Evolutionary conservation across 768 basidiomycete species (phyloP).

Genomic region (Royoungia palumana): DNA sequence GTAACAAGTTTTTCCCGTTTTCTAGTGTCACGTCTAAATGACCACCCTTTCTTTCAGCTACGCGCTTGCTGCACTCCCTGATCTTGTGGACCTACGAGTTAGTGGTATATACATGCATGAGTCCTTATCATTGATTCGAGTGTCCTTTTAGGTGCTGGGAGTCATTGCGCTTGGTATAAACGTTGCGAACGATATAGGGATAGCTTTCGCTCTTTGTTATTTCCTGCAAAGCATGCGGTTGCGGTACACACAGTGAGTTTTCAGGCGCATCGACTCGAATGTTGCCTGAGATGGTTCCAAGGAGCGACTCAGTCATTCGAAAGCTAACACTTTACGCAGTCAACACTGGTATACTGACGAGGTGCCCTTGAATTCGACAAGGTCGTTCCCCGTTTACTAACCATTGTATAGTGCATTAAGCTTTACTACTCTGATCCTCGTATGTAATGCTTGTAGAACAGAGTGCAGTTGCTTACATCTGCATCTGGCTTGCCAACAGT

Average conservation of each 20-base stretch:
- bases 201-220: constrained; percentile 49
- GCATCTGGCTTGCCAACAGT: constrained; percentile 36
- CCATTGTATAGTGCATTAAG: constrained; percentile 27
- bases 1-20: constrained; percentile 28
- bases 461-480: neutral
- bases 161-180: constrained; percentile 48
- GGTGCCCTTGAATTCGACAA: constrained; percentile 31
- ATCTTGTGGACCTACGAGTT: constrained; percentile 47
- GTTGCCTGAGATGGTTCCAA: constrained; percentile 16
- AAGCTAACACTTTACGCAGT: constrained; percentile 56
- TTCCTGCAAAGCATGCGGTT: constrained; percentile 55
- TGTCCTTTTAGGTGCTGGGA: constrained; percentile 40
- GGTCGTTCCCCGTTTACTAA: neutral
- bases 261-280: neutral
- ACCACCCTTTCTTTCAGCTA: constrained; percentile 30
- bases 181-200: constrained; percentile 48
- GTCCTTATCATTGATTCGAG: neutral
- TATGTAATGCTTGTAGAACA: constrained; percentile 29
- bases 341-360: constrained; percentile 62
- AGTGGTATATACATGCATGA: constrained; percentile 6
- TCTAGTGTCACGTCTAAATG: neutral
- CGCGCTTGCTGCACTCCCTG: constrained; percentile 38
- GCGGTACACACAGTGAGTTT: constrained; percentile 41
- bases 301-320: constrained; percentile 56
- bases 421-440: constrained; percentile 51